These are phyloP conservation scores for Sinapis alba DNA, from an alignment of 441 rosid species.

Conservation along the genomic window DNA sequence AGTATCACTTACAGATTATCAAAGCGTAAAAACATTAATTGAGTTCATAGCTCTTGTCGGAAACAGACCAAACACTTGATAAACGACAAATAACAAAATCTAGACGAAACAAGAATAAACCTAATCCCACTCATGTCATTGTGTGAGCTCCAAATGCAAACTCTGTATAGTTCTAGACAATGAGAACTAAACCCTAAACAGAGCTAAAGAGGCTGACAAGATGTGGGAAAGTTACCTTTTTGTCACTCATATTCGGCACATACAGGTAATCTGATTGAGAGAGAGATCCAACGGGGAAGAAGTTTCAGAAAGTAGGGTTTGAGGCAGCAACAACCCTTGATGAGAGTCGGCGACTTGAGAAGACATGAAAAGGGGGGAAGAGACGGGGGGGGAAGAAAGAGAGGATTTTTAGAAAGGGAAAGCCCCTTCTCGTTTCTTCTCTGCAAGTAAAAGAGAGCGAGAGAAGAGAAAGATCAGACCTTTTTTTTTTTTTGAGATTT, in stretches of 20 bases:
- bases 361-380: conserved; percentile 74
- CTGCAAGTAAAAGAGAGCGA: conserved; percentile 22
- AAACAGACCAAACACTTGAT: conserved; percentile 3
- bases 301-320: conserved; percentile 45
- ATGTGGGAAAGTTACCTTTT: conserved; percentile 52
- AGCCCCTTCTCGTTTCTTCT: conserved; percentile 47
- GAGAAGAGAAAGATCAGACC: conserved; percentile 16
- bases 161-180: neutral
- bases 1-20: neutral
- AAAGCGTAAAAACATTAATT: neutral
- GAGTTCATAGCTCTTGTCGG: conserved; percentile 1
- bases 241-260: conserved; percentile 61
- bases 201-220: neutral
- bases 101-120: neutral
- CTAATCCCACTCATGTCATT: neutral
- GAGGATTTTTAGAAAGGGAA: conserved; percentile 60
- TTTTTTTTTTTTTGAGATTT: conserved; percentile 25
- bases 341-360: conserved; percentile 60
- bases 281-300: conserved; percentile 29
- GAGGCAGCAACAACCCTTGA: conserved; percentile 54
- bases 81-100: neutral
- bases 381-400: conserved; percentile 36
- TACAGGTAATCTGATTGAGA: conserved; percentile 30
- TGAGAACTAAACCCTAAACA: conserved; percentile 18
- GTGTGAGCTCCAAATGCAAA: conserved; percentile 14